Evolutionary conservation across 768 basidiomycete species (phyloP), one percentile per base, ranked within the genome.

Genomic region (Pulveroboletus sp.): DNA sequence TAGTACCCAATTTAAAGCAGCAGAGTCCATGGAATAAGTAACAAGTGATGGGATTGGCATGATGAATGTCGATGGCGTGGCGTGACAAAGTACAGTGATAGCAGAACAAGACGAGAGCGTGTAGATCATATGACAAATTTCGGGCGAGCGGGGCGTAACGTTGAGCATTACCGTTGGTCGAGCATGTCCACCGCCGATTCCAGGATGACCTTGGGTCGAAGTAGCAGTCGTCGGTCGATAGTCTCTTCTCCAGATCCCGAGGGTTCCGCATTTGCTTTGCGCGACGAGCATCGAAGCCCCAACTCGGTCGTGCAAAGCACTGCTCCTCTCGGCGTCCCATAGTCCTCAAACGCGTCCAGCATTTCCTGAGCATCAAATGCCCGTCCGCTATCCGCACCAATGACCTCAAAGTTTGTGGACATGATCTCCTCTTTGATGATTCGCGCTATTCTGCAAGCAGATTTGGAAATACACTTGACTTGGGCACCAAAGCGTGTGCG

Each of bases 161-260:
- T 34, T 5, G 27, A 9, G 27, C 27, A 21, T 50, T 40, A 69
- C 21, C 63, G 68, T 41, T 67, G 69, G 42, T 74, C 73, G 39
- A 78, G 66, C 55, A 77, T 70, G 40, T 79, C 73, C 52, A 76
- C 69, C 12, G 86, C 84, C n/a, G 81, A 82, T 60, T 89, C 86
- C 47, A 89, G 66, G 34, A 90, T 80, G 4, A 89, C 85, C 63
- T 86, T 89, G n/a, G 87, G 86, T 60, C 74, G 74, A 49, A 89
- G 69, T 42, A 90, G 66, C 45, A 82, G 64, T 57, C 82, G 76
- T 52, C 76, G 74, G 43, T 87, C 87, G 36, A 81, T 64, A 21
- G 57, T 63, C 29, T 72, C 76, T 25, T 73, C 77, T 7, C 67
- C 74, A 12, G 63, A 64, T 20, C 58, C 49, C 29, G 27, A 49